A percentile compares a stretch with the other conserved stretches of the same genome.
phyloP scores from a whole-genome alignment of 441 rosid genomes.

The Aleurites moluccanus region DNA sequence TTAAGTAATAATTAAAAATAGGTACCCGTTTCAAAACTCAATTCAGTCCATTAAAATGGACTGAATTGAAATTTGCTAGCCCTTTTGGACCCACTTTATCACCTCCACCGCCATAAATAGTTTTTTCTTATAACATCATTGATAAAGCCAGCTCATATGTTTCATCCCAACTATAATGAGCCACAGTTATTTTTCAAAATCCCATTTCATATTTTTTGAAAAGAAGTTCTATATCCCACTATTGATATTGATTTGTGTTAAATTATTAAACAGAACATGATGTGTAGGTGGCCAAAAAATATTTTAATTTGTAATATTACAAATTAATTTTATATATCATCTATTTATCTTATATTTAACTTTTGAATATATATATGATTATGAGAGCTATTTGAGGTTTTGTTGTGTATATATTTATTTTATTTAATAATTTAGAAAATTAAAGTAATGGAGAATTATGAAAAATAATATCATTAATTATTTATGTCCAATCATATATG shows the following conservation, averaged over 20 bases:
- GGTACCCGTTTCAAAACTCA: neutral
- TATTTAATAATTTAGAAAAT: no score
- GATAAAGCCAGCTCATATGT: constrained; percentile 5
- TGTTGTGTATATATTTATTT: no score
- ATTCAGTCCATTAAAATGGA: neutral
- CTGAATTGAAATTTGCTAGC: no score
- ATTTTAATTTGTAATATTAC: neutral
- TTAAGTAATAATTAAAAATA: neutral
- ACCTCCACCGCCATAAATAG: neutral
- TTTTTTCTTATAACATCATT: neutral
- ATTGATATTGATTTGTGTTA: neutral
- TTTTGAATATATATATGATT: no score
- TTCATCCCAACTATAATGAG: neutral
- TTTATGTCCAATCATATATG: neutral
- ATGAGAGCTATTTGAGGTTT: no score
- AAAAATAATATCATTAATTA: no score
- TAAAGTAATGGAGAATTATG: no score
- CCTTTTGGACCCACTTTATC: neutral
- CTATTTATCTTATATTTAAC: no score
- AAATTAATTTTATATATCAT: neutral
- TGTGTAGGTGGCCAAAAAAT: neutral
- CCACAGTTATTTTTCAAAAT: neutral
- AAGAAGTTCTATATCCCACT: no score
- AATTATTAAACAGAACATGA: neutral
- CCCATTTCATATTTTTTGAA: neutral